Conservation (phyloP, 2,329 filamentous ascomycete species). For the Akanthomyces lecanii region DNA sequence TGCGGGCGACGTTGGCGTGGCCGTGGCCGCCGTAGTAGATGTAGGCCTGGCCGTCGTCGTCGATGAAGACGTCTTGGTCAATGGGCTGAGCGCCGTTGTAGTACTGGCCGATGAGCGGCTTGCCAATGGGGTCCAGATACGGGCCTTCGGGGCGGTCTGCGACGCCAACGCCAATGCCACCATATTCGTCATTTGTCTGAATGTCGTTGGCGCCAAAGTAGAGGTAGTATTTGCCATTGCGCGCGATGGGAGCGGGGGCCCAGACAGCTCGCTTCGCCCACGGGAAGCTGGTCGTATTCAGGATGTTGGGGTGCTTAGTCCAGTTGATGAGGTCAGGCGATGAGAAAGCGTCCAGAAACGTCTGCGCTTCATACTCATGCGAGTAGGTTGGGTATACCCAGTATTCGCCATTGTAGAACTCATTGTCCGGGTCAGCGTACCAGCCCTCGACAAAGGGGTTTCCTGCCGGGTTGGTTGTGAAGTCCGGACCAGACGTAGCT, state of each 20-base stretch:
- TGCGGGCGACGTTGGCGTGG: conserved; percentile 38
- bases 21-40: conserved; percentile 38
- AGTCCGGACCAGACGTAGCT: conserved; percentile 26
- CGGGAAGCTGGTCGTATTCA: conserved; percentile 29
- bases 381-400: conserved; percentile 48
- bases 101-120: conserved; percentile 34
- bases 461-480: conserved; percentile 37
- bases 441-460: conserved; percentile 47
- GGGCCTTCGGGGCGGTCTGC: conserved; percentile 33
- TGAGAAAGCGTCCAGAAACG: conserved; percentile 48
- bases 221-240: conserved; percentile 44
- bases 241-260: conserved; percentile 42
- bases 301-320: conserved; percentile 42
- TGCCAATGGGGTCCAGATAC: conserved; percentile 32
- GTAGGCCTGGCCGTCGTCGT: conserved; percentile 40
- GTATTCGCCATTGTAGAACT: conserved; percentile 41
- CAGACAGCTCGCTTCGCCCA: conserved; percentile 45
- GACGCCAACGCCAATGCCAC: conserved; percentile 35
- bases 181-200: conserved; percentile 33
- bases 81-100: conserved; percentile 44
- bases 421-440: conserved; percentile 49
- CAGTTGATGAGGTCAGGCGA: conserved; percentile 45
- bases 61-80: conserved; percentile 38
- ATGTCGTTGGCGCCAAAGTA: conserved; percentile 50
- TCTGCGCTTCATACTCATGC: conserved; percentile 41